These are phyloP conservation scores for Phanerochaete sordida DNA, from an alignment of 768 basidiomycete genomes.

Conservation along the genomic window DNA sequence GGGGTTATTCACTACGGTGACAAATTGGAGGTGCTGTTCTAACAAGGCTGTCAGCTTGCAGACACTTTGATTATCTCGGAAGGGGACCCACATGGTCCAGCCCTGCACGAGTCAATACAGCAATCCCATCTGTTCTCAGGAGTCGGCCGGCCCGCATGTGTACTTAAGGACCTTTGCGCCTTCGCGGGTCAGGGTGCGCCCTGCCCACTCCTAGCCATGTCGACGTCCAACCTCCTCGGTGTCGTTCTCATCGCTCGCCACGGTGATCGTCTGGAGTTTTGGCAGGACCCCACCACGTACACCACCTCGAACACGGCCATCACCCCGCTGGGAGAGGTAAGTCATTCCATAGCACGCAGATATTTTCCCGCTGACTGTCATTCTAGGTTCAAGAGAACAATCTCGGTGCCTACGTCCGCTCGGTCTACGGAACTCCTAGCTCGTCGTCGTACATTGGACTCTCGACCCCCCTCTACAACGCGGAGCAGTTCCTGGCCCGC, in stretches of 20 bases:
- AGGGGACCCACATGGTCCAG: no score
- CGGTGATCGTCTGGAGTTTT: slow-evolving; percentile 46
- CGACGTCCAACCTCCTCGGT: slow-evolving; percentile 16
- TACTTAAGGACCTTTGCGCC: neutral
- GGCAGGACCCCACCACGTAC: slow-evolving; percentile 59
- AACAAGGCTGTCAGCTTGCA: no score
- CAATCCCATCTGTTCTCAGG: neutral
- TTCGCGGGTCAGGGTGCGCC: no score
- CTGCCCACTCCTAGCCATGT: neutral
- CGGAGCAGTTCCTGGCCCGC: slow-evolving; percentile 41
- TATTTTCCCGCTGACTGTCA: no score
- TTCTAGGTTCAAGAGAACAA: slow-evolving; percentile 52
- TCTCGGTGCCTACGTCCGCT: slow-evolving; percentile 50
- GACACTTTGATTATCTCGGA: no score
- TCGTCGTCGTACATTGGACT: slow-evolving; percentile 47
- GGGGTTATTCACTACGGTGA: no score
- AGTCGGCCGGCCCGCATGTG: neutral
- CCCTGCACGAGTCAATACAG: neutral
- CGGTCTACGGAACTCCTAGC: slow-evolving; percentile 48
- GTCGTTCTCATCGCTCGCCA: slow-evolving; percentile 23
- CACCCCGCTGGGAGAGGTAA: slow-evolving; percentile 65
- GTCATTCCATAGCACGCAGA: no score
- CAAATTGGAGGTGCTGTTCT: no score
- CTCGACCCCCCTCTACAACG: slow-evolving; percentile 30
- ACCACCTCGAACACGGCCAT: slow-evolving; percentile 53